Percentiles rank a stretch among this genome's conserved stretches.
Evolutionary conservation across 2,329 filamentous ascomycete genomes (phyloP).

Genomic region (Chaetomiaceae sp.): DNA sequence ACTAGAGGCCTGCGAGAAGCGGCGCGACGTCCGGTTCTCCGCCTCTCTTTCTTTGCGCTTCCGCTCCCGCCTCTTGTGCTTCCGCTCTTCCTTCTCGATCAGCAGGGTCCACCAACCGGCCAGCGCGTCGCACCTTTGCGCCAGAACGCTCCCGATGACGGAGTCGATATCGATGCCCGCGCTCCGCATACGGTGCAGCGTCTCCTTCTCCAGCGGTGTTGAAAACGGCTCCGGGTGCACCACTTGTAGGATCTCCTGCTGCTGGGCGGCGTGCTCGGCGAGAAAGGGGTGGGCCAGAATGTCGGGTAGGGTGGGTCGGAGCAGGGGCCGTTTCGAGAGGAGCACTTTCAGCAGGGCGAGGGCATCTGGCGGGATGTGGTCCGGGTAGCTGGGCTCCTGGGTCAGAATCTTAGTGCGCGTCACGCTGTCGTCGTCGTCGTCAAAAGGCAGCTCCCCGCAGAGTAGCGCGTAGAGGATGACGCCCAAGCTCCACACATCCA

Average conservation of each 20-base stretch:
- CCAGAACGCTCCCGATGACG: constrained; percentile 88
- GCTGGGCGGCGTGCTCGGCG: constrained; percentile 75
- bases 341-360: constrained; percentile 69
- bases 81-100: constrained; percentile 89
- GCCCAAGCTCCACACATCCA: constrained; percentile 90
- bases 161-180: constrained; percentile 91
- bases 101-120: constrained; percentile 95
- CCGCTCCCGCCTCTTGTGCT: constrained; percentile 69
- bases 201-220: constrained; percentile 82
- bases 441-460: constrained; percentile 84
- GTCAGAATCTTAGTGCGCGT: constrained; percentile 81
- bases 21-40: constrained; percentile 70
- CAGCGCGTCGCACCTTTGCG: constrained; percentile 81
- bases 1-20: constrained; percentile 84
- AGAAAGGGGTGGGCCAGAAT: constrained; percentile 86
- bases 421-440: constrained; percentile 86
- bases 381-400: constrained; percentile 79
- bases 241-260: constrained; percentile 81
- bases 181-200: constrained; percentile 83
- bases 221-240: constrained; percentile 77
- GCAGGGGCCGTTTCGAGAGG: constrained; percentile 83
- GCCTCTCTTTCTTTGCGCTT: constrained; percentile 80
- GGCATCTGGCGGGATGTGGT: constrained; percentile 71
- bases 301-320: constrained; percentile 75
- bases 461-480: constrained; percentile 79